phyloP scores from a whole-genome alignment of 2,329 filamentous ascomycete genomes.

The Microsporum audouinii region DNA sequence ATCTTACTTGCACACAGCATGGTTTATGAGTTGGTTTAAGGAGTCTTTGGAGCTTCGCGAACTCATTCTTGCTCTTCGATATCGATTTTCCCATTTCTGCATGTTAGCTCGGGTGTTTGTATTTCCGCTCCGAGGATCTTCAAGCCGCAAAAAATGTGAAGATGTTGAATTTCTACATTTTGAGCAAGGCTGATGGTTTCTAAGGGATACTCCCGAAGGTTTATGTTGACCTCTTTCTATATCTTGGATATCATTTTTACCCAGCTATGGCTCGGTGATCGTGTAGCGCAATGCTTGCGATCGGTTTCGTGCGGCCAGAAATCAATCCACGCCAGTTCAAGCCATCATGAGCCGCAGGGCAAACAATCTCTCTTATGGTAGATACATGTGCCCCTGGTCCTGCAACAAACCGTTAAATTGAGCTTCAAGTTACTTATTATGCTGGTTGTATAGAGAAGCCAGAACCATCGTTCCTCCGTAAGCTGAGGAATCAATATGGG shows the following conservation, averaged over 20 bases:
- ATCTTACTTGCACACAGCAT: constrained; percentile 57
- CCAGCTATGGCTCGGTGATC: neutral
- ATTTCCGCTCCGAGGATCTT: constrained; percentile 6
- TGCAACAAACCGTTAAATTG: neutral
- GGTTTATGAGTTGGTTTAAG: constrained; percentile 10
- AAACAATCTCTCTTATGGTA: constrained; percentile 36
- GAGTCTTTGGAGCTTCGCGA: neutral
- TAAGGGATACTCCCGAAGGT: neutral
- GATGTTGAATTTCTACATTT: too few relatives aligned
- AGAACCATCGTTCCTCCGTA: constrained; percentile 34
- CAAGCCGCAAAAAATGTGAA: too few relatives aligned
- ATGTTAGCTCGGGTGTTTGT: constrained; percentile 6
- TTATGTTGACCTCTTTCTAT: neutral
- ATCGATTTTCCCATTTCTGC: neutral
- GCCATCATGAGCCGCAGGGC: constrained; percentile 1
- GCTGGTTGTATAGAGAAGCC: constrained; percentile 24
- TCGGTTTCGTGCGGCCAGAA: neutral
- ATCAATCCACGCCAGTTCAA: neutral
- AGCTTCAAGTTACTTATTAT: neutral
- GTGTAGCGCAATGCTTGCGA: neutral
- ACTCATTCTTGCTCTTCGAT: neutral
- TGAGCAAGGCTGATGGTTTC: too few relatives aligned
- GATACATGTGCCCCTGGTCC: constrained; percentile 2
- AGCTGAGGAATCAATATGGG: constrained; percentile 29
- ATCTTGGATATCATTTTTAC: neutral